phyloP scores from a whole-genome alignment of 306 rosid genomes.

The Bauhinia variegata region DNA sequence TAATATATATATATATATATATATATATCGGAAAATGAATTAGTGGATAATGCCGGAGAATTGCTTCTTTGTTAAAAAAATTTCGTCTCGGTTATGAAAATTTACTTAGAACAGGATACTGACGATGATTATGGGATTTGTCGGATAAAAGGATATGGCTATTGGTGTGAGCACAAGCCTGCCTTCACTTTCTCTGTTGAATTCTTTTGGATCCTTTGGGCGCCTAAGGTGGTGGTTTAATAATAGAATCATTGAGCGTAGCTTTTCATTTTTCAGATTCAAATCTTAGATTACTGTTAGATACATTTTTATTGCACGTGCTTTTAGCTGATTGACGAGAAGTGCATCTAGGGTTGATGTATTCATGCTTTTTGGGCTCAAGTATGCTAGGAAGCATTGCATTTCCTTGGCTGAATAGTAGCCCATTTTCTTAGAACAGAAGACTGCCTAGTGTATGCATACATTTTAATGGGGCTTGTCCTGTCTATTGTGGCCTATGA shows the following conservation, averaged over 20 bases:
- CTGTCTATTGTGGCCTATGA: constrained; percentile 75
- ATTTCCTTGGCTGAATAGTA: constrained; percentile 82
- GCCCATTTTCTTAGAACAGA: constrained; percentile 75
- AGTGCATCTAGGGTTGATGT: constrained; percentile 82
- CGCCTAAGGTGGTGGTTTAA: constrained; percentile 93
- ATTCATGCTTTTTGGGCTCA: constrained; percentile 79
- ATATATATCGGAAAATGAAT: too few relatives aligned
- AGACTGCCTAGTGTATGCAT: constrained; percentile 71
- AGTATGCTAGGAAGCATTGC: constrained; percentile 91
- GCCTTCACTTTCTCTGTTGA: constrained; percentile 82
- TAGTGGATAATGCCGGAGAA: constrained; percentile 8
- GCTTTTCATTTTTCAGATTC: constrained; percentile 16
- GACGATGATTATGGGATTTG: constrained; percentile 40
- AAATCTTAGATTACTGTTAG: not conserved
- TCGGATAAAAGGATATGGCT: constrained; percentile 98
- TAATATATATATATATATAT: not conserved
- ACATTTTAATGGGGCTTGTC: constrained; percentile 60
- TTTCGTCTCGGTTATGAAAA: constrained; percentile 19
- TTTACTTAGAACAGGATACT: constrained; percentile 24
- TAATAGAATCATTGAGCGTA: constrained; percentile 12
- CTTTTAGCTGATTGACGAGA: constrained; percentile 90
- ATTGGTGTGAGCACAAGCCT: constrained; percentile 89
- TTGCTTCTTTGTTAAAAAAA: constrained; percentile 3
- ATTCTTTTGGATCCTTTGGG: constrained; percentile 91
- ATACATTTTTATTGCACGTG: constrained; percentile 30